Evolutionary conservation across 352 stramenopile species (phyloP).

Genomic region (Globisporangium uncinulatum): DNA sequence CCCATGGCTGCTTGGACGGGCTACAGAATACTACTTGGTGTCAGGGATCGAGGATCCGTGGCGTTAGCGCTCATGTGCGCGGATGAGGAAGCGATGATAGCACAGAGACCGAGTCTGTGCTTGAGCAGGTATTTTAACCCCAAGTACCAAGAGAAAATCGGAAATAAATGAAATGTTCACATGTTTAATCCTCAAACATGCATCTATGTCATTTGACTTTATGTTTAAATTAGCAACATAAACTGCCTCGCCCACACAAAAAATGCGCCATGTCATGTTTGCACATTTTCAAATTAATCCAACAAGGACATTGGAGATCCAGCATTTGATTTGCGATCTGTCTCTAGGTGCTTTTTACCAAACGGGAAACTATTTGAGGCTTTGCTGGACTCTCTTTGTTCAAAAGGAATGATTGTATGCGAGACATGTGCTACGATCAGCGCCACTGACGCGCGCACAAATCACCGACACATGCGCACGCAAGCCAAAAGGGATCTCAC

Average conservation of each 20-base stretch:
- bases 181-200: neutral
- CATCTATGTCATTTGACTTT: neutral
- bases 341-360: neutral
- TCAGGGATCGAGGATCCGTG: too few relatives aligned
- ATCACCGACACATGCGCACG: too few relatives aligned
- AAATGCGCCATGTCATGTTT: neutral
- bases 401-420: neutral
- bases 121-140: too few relatives aligned
- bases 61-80: too few relatives aligned
- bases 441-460: too few relatives aligned
- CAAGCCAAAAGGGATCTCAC: too few relatives aligned
- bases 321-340: neutral
- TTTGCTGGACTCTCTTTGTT: neutral
- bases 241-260: neutral
- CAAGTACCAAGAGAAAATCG: neutral
- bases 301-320: neutral
- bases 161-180: neutral
- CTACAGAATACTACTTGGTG: too few relatives aligned
- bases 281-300: neutral
- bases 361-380: neutral
- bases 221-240: neutral
- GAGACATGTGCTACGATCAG: too few relatives aligned
- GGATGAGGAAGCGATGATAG: too few relatives aligned
- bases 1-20: too few relatives aligned
- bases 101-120: too few relatives aligned